Percentiles rank a stretch among this genome's conserved stretches.
Evolutionary conservation across 2,329 filamentous ascomycete species (phyloP).

Genomic region (Nothomitra cinnamomea): DNA sequence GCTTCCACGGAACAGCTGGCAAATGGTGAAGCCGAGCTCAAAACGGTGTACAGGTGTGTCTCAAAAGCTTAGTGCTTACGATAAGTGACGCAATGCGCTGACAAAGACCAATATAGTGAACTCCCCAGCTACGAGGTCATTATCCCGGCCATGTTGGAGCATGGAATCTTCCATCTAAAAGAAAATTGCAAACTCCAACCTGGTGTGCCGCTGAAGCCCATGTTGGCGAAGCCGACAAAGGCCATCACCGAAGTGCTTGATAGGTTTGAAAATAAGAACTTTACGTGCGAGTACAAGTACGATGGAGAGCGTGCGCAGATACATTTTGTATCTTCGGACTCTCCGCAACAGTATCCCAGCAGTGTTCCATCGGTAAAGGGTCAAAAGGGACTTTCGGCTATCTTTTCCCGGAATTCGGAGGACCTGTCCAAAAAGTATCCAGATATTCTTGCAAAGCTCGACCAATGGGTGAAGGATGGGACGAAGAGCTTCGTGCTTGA

Average conservation of each 20-base stretch:
- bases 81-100: slow-evolving; percentile 19
- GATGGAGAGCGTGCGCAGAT: slow-evolving; percentile 98
- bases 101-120: slow-evolving; percentile 39
- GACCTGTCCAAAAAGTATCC: slow-evolving; percentile 96
- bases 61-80: background rate
- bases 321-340: slow-evolving; percentile 79
- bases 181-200: slow-evolving; percentile 83
- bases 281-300: slow-evolving; percentile 98
- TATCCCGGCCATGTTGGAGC: slow-evolving; percentile 71
- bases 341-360: slow-evolving; percentile 35
- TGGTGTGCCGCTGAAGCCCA: slow-evolving; percentile 89
- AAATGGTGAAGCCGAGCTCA: slow-evolving; percentile 70
- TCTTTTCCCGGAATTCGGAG: slow-evolving; percentile 95
- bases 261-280: slow-evolving; percentile 85
- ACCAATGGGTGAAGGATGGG: slow-evolving; percentile 74
- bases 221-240: slow-evolving; percentile 97
- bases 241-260: slow-evolving; percentile 95
- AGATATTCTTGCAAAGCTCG: slow-evolving; percentile 76
- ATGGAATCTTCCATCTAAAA: slow-evolving; percentile 67
- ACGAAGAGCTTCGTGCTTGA: slow-evolving; percentile 96
- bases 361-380: slow-evolving; percentile 41
- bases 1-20: slow-evolving; percentile 63
- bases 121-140: slow-evolving; percentile 92
- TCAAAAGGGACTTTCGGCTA: slow-evolving; percentile 63
- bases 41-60: slow-evolving; percentile 68